Evolutionary conservation across 208 protist genomes (phyloP).

Genomic region (Naegleria lovaniensis): DNA sequence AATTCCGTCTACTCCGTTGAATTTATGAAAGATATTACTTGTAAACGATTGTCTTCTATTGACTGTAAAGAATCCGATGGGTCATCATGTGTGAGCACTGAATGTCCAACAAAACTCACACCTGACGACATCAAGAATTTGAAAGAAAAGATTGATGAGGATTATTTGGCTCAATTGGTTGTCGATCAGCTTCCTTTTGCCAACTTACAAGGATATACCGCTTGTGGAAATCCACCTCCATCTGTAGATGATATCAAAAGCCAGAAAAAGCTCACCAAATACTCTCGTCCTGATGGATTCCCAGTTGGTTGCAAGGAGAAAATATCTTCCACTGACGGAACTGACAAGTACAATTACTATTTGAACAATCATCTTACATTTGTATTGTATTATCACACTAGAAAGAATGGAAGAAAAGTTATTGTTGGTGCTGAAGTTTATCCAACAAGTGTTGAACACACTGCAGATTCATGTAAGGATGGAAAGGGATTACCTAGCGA

Average conservation of each 20-base stretch:
- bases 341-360: background rate
- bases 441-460: constrained; percentile 29
- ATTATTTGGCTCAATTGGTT: constrained; percentile 9
- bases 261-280: background rate
- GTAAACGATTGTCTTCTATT: background rate
- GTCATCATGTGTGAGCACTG: background rate
- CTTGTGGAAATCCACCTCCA: background rate
- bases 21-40: background rate
- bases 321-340: background rate
- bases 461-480: background rate
- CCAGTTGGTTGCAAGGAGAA: constrained; percentile 7
- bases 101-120: background rate
- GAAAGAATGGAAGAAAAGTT: constrained; percentile 14
- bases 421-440: constrained; percentile 36
- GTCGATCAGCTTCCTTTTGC: constrained; percentile 11
- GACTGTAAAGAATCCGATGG: background rate
- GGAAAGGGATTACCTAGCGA: background rate
- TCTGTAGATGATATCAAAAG: background rate
- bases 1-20: constrained; percentile 67
- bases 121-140: constrained; percentile 12
- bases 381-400: constrained; percentile 15
- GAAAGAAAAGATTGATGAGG: constrained; percentile 11
- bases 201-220: background rate
- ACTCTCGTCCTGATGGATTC: constrained; percentile 7
- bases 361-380: constrained; percentile 27